Evolutionary conservation across 2,329 filamentous ascomycete genomes (phyloP), one percentile per base, ranked within the genome.

Genomic region (Trichoderma arundinaceum): DNA sequence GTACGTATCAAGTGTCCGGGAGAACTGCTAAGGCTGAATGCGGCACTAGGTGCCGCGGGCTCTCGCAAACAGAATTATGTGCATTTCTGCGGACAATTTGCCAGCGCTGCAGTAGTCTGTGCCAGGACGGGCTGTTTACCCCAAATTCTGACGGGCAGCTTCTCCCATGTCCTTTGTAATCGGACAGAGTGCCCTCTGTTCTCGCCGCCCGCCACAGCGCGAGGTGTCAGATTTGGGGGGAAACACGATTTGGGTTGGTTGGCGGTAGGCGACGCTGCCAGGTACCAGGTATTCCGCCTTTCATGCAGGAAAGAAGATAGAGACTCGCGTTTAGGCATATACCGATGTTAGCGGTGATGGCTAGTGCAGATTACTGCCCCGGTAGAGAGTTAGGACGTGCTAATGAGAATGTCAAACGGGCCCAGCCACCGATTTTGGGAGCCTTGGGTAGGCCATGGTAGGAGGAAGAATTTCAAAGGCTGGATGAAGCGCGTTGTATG

Each of bases 351-450:
- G 62, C 53, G 53, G 44, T 22, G 49, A 17, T 54, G 53, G 41
- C 17, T 63, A 63, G 60, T 39, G 48, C 39, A n/a, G 12, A 28
- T 41, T 38, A 10, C n/a, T 32, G 19, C 60, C 62, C 28, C 62
- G 62, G 15, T 65, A 65, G 12, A 66, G 49, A 17, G 43, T 17
- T 61, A 51, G 19, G 12, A 48, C 17, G 28, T 33, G 10, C 22
- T n/a, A 53, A 17, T 19, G 28, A 49, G 19, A 43, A 49, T n/a
- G n/a, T 17, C 39, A 51, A 19, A 58, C 17, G 15, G 38, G 8
- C 62, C 62, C 65, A 68, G 67, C 65, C 67, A 67, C 67, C 67
- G 28, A 46, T 43, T 67, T 67, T 63, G 64, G 44, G 33, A 12
- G 33, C 19, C 8, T 54, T 54, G 35, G 35, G 35, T 17, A 39